Base-by-base conservation (phyloP, 257 asterid species). In the Solanum pinnatisectum region DNA sequence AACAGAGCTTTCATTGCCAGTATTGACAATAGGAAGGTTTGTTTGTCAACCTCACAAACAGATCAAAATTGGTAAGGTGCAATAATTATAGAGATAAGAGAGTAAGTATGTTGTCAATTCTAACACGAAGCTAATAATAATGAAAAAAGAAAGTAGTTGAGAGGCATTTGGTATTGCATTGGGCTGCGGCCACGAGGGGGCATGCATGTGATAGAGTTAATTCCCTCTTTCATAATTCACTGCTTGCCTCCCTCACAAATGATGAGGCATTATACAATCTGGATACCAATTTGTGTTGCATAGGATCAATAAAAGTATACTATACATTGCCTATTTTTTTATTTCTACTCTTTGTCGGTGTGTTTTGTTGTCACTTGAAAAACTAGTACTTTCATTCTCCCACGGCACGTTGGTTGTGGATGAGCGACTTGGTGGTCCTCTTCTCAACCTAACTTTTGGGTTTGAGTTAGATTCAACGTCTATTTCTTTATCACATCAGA, bases 161-260 rank as follows among this genome's bases (percentile, higher is more conserved):
- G 63, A 32, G 84, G 76, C 78, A 67, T 37, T 20, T 4, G 37
- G 42, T 32, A 71, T 18, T 42, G 72, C 60, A 71, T 85, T 85
- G 88, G 87, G 74, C 46, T 85, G 88, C 76, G 90, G 76, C 83
- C 74, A 39, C 20, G 81, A 46, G 40, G 40, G 27, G 30, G 25
- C n/a, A 39, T 11, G 25, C 90, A 88, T 84, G 90, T 88, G 87
- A 88, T 18, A 35, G n/a, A 71, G 36, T 72, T 87, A 87, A 88
- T 84, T 44, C 27, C 39, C 60, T 25, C 40, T 49, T 39, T 33
- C 30, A 12, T 15, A 9, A n/a, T 20, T 46, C 44, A 30, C 23
- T 30, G 37, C 23, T 14, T 16, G 40, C 12, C 11, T 14, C 2
- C 18, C 32, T 10, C 20, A 74, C 27, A 33, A 71, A 13, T 23